Percentiles rank a stretch among this genome's conserved stretches.
Evolutionary conservation across 2,329 filamentous ascomycete genomes (phyloP).

Genomic region (Paraphaeosphaeria sporulosa): DNA sequence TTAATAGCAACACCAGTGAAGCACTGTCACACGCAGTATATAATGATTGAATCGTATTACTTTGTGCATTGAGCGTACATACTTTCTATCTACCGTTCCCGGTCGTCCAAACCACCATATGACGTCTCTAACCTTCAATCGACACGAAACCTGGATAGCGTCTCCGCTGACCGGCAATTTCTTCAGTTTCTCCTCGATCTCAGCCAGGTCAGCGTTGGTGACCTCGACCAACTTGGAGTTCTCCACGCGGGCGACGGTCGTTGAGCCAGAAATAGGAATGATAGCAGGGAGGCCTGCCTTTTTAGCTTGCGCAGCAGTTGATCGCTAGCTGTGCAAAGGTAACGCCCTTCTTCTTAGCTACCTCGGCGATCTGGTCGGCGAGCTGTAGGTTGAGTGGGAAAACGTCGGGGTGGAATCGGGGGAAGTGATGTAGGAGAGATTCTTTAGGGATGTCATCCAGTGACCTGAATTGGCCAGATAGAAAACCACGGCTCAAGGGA

Average conservation of each 20-base stretch:
- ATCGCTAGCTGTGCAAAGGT: conserved; percentile 68
- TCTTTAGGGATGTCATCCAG: conserved; percentile 62
- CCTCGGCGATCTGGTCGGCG: conserved; percentile 61
- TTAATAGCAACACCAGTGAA: too few relatives aligned
- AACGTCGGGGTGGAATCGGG: conserved; percentile 67
- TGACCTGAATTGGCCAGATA: conserved; percentile 47
- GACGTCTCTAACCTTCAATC: conserved; percentile 12
- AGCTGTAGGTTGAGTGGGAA: conserved; percentile 69
- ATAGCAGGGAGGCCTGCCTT: conserved; percentile 60
- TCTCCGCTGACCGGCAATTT: conserved; percentile 52
- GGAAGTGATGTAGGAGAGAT: conserved; percentile 54
- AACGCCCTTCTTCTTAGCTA: conserved; percentile 65
- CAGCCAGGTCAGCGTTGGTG: conserved; percentile 52
- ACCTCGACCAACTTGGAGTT: conserved; percentile 63
- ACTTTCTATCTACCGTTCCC: too few relatives aligned
- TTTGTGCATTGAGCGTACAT: too few relatives aligned
- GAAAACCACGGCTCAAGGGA: conserved; percentile 67
- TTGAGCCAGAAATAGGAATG: conserved; percentile 70
- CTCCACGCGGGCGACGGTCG: conserved; percentile 63
- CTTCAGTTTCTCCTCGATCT: conserved; percentile 58
- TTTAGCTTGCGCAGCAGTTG: conserved; percentile 58
- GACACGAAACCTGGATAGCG: conserved; percentile 12
- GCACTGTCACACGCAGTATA: too few relatives aligned
- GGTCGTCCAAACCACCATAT: too few relatives aligned
- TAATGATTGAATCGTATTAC: too few relatives aligned